Evolutionary conservation across 2,329 filamentous ascomycete species (phyloP), one percentile per base, ranked within the genome.

Genomic region (Fusarium tjaetaba): DNA sequence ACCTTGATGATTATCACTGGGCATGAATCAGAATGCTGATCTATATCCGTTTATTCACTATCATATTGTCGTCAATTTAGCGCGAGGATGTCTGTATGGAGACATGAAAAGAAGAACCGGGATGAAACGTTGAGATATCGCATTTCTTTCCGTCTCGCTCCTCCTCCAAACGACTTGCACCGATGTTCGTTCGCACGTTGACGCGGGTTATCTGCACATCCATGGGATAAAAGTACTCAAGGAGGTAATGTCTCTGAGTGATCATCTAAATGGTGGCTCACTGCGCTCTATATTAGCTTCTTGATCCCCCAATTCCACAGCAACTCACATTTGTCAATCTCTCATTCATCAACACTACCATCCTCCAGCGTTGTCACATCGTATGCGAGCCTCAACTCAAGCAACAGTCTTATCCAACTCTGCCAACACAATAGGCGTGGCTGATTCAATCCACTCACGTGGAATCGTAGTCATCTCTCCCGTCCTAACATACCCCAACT

Each of bases 381-480:
- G 1, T 5, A 30, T 8, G 5, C 15, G 14, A 11, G 10, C 36
- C 9, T 18, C 28, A 24, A 11, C 6, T 64, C 49, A 66, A 49
- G 42, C 18, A 26, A 69, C 20, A 26, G 76, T 72, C 76, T 85
- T 84, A 46, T 80, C 79, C 65, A 83, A 52, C 64, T 81, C 79
- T 22, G 82, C 56, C 70, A 84, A 83, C 32, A 75, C 73, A n/a
- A 84, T 77, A 7, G 76, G 73, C 41, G 82, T 34, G 1, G 24
- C 60, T 55, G 59, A 24, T 5, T 66, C 73, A 32, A 73, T 61
- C 13, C 46, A 38, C 4, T 80, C 73, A 34, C 75, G 69, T 11
- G 81, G 81, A 56, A 85, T 82, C 7, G 79, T 79, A 11, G 72
- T 63, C 32, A 73, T 72, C 57, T 81, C 78, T 2, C 83, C 83